These are phyloP conservation scores for Paecilomyces formosus DNA, from an alignment of 2,329 filamentous ascomycete species.

Conservation along the genomic window DNA sequence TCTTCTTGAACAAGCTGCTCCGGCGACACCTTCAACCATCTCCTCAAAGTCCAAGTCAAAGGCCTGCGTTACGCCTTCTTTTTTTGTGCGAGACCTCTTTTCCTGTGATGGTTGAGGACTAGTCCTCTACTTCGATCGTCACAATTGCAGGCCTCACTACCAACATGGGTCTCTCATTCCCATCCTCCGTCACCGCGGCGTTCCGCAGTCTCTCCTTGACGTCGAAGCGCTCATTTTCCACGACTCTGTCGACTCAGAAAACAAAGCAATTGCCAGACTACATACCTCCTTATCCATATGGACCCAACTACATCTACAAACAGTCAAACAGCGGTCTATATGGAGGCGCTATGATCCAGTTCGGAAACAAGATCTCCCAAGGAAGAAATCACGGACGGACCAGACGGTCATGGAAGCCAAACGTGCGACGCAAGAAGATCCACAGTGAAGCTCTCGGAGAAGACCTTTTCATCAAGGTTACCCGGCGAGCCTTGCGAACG, in stretches of 20 bases:
- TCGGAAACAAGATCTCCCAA: constrained; percentile 45
- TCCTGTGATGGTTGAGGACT: constrained; percentile 10
- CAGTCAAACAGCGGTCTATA: constrained; percentile 43
- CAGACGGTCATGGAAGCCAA: constrained; percentile 42
- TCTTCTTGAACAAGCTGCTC: constrained; percentile 8
- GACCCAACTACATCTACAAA: constrained; percentile 35
- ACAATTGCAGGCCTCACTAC: constrained; percentile 24
- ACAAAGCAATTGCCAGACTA: constrained; percentile 25
- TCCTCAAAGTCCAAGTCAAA: not conserved
- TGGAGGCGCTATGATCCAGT: constrained; percentile 37
- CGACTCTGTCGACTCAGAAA: constrained; percentile 24
- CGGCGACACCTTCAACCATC: constrained; percentile 2
- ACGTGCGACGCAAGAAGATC: constrained; percentile 41
- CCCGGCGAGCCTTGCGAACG: constrained; percentile 38
- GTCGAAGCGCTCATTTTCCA: constrained; percentile 31
- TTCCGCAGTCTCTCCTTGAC: constrained; percentile 33
- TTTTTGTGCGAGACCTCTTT: constrained; percentile 3
- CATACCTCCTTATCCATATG: constrained; percentile 42
- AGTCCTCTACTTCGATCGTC: constrained; percentile 5
- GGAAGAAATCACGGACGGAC: constrained; percentile 43
- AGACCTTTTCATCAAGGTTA: constrained; percentile 39
- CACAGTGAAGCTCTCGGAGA: constrained; percentile 36
- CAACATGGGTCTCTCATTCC: constrained; percentile 19
- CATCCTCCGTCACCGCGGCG: constrained; percentile 28
- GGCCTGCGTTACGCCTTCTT: not conserved